phyloP scores from a whole-genome alignment of 1,284 basidiomycete species.

The Apiotrichum domesticum region DNA sequence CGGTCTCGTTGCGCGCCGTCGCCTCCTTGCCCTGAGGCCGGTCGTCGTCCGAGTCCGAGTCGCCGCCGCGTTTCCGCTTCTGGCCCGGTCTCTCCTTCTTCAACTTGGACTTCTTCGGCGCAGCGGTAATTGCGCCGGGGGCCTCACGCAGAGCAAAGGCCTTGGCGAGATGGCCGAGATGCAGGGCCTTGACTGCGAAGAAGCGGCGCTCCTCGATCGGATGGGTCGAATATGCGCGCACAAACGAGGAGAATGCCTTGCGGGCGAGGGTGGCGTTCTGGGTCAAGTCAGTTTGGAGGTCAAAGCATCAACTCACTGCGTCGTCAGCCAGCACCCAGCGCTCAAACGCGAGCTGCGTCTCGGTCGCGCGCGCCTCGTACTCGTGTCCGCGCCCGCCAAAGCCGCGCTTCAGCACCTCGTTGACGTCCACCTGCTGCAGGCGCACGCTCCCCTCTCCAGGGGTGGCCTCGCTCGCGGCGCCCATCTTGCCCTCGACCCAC shows the following conservation, averaged over 20 bases:
- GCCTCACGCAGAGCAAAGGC: slow-evolving; percentile 92
- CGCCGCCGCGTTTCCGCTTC: slow-evolving; percentile 52
- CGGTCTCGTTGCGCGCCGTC: slow-evolving; percentile 54
- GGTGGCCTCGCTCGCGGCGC: slow-evolving; percentile 18
- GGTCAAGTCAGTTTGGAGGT: slow-evolving; percentile 2
- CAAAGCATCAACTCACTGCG: slow-evolving; percentile 53
- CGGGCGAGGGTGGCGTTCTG: slow-evolving; percentile 73
- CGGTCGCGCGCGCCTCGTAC: slow-evolving; percentile 85
- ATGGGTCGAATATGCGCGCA: slow-evolving; percentile 96
- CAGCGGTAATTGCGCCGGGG: slow-evolving; percentile 58
- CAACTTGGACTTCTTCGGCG: slow-evolving; percentile 22
- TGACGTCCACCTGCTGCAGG: slow-evolving; percentile 60
- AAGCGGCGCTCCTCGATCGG: slow-evolving; percentile 90
- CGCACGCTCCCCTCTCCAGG: slow-evolving; percentile 47
- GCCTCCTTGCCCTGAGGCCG: slow-evolving; percentile 32
- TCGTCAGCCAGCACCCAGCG: slow-evolving; percentile 78
- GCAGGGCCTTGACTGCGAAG: slow-evolving; percentile 88
- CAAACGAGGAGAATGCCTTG: slow-evolving; percentile 82
- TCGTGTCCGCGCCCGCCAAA: slow-evolving; percentile 77
- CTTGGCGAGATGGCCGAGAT: slow-evolving; percentile 95
- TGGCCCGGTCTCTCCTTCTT: slow-evolving; percentile 14
- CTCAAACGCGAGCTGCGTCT: slow-evolving; percentile 92
- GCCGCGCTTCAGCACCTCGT: slow-evolving; percentile 67
- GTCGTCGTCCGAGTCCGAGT: slow-evolving; percentile 43
- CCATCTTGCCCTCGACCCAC: slow-evolving; percentile 77